Evolutionary conservation across 129 eudicot genomes (phyloP).

Genomic region (Gnaphalium uliginosum): DNA sequence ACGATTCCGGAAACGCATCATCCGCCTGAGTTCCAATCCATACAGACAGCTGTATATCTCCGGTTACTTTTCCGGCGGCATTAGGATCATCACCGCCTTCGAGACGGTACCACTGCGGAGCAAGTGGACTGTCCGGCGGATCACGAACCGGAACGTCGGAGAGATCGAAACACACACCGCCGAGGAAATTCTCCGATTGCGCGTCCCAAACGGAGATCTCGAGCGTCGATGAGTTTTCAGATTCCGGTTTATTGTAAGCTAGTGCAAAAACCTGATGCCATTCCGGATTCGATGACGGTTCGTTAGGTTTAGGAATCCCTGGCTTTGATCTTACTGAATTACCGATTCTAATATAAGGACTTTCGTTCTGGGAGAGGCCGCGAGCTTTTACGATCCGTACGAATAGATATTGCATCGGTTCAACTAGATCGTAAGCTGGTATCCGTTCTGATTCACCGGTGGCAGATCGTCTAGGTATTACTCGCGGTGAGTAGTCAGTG

Average conservation of each 20-base stretch:
- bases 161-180: slow-evolving; percentile 95
- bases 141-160: slow-evolving; percentile 97
- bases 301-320: slow-evolving; percentile 58
- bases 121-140: slow-evolving; percentile 96
- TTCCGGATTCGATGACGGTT: slow-evolving; percentile 56
- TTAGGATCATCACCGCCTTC: slow-evolving; percentile 73
- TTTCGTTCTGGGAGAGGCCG: slow-evolving; percentile 61
- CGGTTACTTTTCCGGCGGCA: slow-evolving; percentile 48
- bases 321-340: slow-evolving; percentile 67
- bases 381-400: slow-evolving; percentile 84
- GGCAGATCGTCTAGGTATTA: slow-evolving; percentile 46
- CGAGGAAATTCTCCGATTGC: slow-evolving; percentile 70
- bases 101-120: slow-evolving; percentile 98
- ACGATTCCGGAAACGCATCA: slow-evolving; percentile 91
- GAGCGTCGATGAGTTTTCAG: slow-evolving; percentile 49
- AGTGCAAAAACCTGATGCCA: slow-evolving; percentile 93
- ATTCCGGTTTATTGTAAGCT: slow-evolving; percentile 45
- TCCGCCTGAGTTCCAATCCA: slow-evolving; percentile 99
- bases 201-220: slow-evolving; percentile 94
- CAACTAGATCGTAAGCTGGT: slow-evolving; percentile 74
- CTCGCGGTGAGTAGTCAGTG: slow-evolving; percentile 71
- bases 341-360: slow-evolving; percentile 67
- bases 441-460: slow-evolving; percentile 53
- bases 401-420: slow-evolving; percentile 87
- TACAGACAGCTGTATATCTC: slow-evolving; percentile 85